Percentiles rank a stretch among this genome's conserved stretches.
phyloP scores from a whole-genome alignment of 2,329 filamentous ascomycete genomes.

The Westerdykella ornata region DNA sequence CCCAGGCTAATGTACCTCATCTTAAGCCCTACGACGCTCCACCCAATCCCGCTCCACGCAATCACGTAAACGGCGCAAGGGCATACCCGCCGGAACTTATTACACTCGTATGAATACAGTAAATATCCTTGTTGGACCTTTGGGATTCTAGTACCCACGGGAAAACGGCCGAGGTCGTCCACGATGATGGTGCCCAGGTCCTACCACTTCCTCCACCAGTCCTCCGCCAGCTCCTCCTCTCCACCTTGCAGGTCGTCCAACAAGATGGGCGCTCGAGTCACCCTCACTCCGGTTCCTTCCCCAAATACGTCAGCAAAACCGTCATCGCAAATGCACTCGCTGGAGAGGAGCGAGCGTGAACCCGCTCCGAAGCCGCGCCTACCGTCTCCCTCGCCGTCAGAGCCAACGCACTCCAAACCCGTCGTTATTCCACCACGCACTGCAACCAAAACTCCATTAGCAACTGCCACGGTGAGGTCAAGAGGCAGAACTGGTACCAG shows the following conservation, averaged over 20 bases:
- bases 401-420: conserved; percentile 35
- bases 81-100: no score
- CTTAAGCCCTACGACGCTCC: no score
- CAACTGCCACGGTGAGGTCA: conserved; percentile 26
- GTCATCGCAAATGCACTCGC: neutral
- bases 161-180: conserved; percentile 3
- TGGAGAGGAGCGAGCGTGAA: neutral
- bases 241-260: conserved; percentile 14
- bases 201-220: conserved; percentile 37
- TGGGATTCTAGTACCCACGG: neutral
- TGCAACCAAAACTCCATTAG: conserved; percentile 23
- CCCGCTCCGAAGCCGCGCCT: conserved; percentile 6
- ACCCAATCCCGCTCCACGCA: no score
- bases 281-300: conserved; percentile 13
- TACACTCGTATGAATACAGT: no score
- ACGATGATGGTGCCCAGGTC: conserved; percentile 44
- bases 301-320: neutral
- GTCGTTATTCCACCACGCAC: conserved; percentile 39
- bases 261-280: conserved; percentile 28
- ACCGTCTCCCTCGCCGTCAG: conserved; percentile 8
- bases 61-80: no score
- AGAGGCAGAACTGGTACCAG: conserved; percentile 27
- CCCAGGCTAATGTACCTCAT: no score
- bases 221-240: conserved; percentile 18
- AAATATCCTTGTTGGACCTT: no score